phyloP scores from a whole-genome alignment of 192 early-diverging fungal species.

The Coemansia sp. region DNA sequence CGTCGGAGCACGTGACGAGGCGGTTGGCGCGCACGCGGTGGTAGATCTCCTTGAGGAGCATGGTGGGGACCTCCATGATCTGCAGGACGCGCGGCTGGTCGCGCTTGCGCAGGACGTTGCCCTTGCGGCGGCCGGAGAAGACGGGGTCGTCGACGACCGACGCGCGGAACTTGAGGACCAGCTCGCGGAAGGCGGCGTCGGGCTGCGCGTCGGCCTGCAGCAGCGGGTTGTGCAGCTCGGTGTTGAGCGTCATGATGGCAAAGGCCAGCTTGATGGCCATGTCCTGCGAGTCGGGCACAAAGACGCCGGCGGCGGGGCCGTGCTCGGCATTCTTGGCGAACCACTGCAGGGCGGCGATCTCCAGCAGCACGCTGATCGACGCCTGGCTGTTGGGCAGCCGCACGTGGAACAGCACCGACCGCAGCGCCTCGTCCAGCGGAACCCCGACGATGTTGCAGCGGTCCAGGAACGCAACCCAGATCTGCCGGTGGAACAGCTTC shows the following conservation, averaged over 20 bases:
- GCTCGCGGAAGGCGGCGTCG: conserved; percentile 44
- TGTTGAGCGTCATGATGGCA: conserved; percentile 54
- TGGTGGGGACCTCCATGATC: conserved; percentile 54
- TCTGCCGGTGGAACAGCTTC: conserved; percentile 50
- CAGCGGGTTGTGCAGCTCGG: conserved; percentile 54
- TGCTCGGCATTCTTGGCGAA: conserved; percentile 39
- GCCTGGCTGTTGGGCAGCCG: conserved; percentile 46
- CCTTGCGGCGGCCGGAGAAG: conserved; percentile 49
- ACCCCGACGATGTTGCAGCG: conserved; percentile 49
- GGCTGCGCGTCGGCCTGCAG: conserved; percentile 40
- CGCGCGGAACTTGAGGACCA: conserved; percentile 49
- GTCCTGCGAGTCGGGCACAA: conserved; percentile 52
- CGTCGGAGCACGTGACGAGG: conserved; percentile 49
- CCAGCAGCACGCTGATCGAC: conserved; percentile 47
- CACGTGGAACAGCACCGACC: conserved; percentile 50
- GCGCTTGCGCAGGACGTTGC: conserved; percentile 56
- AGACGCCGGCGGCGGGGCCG: conserved; percentile 22
- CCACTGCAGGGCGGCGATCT: conserved; percentile 53
- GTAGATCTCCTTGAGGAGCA: conserved; percentile 37
- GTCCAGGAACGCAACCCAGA: conserved; percentile 50
- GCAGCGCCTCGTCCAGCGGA: conserved; percentile 54
- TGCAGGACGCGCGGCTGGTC: conserved; percentile 56
- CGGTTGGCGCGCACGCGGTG: conserved; percentile 45
- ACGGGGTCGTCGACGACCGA: conserved; percentile 55
- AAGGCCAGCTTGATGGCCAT: conserved; percentile 52